phyloP scores from a whole-genome alignment of 257 asterid species.

The Nicotiana attenuata region DNA sequence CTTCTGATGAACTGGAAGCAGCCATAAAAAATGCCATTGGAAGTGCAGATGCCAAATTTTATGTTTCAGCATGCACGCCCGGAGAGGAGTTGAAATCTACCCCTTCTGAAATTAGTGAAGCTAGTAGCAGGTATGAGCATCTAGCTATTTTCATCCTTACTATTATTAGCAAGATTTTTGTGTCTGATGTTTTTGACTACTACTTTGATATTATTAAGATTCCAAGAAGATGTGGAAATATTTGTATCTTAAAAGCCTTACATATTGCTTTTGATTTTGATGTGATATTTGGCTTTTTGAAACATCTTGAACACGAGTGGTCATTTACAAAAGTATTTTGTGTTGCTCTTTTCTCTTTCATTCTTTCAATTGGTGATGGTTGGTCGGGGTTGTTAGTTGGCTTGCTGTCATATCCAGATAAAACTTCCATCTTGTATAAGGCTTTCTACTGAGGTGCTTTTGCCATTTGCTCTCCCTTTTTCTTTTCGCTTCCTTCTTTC shows the following conservation, averaged over 20 bases:
- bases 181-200: not conserved
- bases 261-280: not conserved
- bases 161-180: not conserved
- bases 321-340: not conserved
- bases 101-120: conserved; percentile 31
- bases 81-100: conserved; percentile 33
- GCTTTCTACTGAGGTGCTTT: not conserved
- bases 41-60: conserved; percentile 22
- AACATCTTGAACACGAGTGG: not conserved
- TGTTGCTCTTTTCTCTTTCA: not conserved
- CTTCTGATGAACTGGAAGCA: conserved; percentile 42
- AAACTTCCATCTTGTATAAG: not conserved
- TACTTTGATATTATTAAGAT: not conserved
- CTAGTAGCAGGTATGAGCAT: conserved; percentile 39
- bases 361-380: not conserved
- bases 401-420: not conserved
- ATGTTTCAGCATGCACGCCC: conserved; percentile 41
- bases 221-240: not conserved
- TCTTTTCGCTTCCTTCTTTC: too few relatives aligned
- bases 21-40: conserved; percentile 54
- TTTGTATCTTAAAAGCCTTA: not conserved
- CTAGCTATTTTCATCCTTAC: not conserved
- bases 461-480: too few relatives aligned
- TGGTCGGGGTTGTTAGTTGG: not conserved
- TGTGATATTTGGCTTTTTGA: not conserved